phyloP scores from a whole-genome alignment of 202 grass and related monocot genomes.

The Cymbopogon flexuosus region DNA sequence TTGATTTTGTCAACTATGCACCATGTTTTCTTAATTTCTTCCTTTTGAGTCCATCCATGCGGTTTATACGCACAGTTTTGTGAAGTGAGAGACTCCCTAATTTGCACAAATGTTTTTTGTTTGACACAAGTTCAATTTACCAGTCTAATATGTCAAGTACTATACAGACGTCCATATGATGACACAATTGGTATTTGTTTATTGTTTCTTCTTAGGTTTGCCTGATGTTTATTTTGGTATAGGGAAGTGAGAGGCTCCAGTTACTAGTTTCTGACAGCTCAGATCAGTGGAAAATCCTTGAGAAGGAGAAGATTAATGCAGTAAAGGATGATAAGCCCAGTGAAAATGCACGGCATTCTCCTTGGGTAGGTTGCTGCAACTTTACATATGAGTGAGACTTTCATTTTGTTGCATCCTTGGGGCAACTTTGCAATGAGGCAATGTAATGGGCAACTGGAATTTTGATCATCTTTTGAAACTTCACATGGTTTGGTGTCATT shows the following conservation, averaged over 20 bases:
- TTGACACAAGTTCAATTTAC: not conserved
- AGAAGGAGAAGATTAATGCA: constrained; percentile 30
- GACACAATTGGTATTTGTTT: not conserved
- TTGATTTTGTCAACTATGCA: not conserved
- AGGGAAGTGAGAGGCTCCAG: constrained; percentile 88
- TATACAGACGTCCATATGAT: not conserved
- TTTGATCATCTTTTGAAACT: constrained; percentile 6
- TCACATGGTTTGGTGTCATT: not conserved
- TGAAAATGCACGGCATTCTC: constrained; percentile 27
- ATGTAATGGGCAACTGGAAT: not conserved
- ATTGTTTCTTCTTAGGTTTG: constrained; percentile 14
- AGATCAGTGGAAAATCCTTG: constrained; percentile 37
- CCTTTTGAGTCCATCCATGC: not conserved
- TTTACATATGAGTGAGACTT: constrained; percentile 7
- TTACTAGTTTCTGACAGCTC: constrained; percentile 73
- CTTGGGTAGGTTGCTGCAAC: constrained; percentile 55
- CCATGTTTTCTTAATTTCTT: not conserved
- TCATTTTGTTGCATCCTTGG: not conserved
- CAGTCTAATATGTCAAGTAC: not conserved
- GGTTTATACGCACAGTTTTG: not conserved
- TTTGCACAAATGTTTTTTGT: not conserved
- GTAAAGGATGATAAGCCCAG: constrained; percentile 15
- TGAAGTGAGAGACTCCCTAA: not conserved
- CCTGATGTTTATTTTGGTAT: constrained; percentile 35
- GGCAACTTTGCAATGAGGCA: constrained; percentile 3